Base-by-base conservation (phyloP, 352 stramenopile species). In the Thraustochytrium striatum region DNA sequence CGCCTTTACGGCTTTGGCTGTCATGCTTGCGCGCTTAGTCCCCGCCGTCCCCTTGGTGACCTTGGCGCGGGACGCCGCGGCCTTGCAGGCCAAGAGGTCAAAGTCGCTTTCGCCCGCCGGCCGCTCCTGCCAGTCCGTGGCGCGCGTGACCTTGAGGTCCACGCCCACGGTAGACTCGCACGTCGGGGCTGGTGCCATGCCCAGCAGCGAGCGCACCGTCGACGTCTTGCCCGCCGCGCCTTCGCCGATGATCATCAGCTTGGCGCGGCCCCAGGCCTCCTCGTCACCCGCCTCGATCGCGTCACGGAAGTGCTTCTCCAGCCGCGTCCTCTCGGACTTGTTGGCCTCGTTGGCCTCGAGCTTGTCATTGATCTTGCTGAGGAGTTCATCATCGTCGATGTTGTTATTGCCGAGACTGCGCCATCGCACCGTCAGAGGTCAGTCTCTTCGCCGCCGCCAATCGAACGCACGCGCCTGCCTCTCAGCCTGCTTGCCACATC, bases 191-290 rank as follows among this genome's bases (percentile, higher is more conserved):
- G 43, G 5, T 8, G 21, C 13, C 32, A 44, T 21, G n/a, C 25
- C 33, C 9, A 78, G 25, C 30, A 78, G 55, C 33, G 47, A 44
- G 21, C 68, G 43, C 1, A 78, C 33, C 0, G 68, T 78, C 21
- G 68, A 61, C 2, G 68, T 73, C 39, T 78, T 78, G 36, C 68
- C 68, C 52, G 68, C 52, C 11, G 16, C 36, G 33, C 5, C 68
- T 33, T 78, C 16, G 47, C 68, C 68, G 1, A 78, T 43, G 25
- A 78, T 25, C 68, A 78, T 78, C 21, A 73, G n/a, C 43, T 78
- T 78, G 55, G 47, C 39, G 36, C 68, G 47, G 32, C 47, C 47
- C 68, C 68, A 78, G 21, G 1, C 21, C 8, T 38, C 44, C 43
- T 68, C 43, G 35, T 78, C 68, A 2, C 43, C 47, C 0, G 16